Evolutionary conservation across 495 filamentous ascomycete species (phyloP), one percentile per base, ranked within the genome.

Genomic region (Penicillium ucsense): DNA sequence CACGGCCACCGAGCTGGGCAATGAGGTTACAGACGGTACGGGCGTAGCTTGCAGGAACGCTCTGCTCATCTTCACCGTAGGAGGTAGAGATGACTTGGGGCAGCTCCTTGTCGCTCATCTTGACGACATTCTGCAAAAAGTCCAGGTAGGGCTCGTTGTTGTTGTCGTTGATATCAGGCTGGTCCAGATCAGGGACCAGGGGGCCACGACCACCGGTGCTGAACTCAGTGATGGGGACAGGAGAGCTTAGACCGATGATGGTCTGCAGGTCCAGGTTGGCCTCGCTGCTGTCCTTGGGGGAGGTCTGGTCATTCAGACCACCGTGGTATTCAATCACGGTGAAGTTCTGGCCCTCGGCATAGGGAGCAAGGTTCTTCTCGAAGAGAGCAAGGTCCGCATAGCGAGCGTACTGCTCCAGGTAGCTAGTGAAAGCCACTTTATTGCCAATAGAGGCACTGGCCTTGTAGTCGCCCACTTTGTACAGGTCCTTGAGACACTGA

Each of bases 221-320:
- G 66, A 77, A 88, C 47, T 84, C 81, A 1, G 68, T 74, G n/a
- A 82, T 72, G 0, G 81, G 80, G 6, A 82, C 63, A 3, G 79
- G 79, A 36, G 73, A 64, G 52, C 69, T 71, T 20, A 86, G 50
- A 5, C 76, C 80, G 46, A 84, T 45, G 47, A 82, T 78, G 47
- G 85, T 84, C 61, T 91, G 83, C 35, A 85, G 56, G 52, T 92
- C 87, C 28, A 91, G 72, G 65, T 89, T 86, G 46, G 85, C 87
- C 61, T 94, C 86, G 33, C 73, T 73, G 53, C 67, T 70, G 49
- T 76, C 63, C 6, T 39, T 27, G 46, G 65, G 64, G 32, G 78
- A 66, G 51, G 67, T 52, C 48, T 77, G 80, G 52, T 74, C 60
- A 46, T 82, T 70, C 4, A 64, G 54, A 29, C 73, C 82, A 43